Evolutionary conservation across 495 filamentous ascomycete species (phyloP), one percentile per base, ranked within the genome.

Genomic region (Apodospora peruviana): DNA sequence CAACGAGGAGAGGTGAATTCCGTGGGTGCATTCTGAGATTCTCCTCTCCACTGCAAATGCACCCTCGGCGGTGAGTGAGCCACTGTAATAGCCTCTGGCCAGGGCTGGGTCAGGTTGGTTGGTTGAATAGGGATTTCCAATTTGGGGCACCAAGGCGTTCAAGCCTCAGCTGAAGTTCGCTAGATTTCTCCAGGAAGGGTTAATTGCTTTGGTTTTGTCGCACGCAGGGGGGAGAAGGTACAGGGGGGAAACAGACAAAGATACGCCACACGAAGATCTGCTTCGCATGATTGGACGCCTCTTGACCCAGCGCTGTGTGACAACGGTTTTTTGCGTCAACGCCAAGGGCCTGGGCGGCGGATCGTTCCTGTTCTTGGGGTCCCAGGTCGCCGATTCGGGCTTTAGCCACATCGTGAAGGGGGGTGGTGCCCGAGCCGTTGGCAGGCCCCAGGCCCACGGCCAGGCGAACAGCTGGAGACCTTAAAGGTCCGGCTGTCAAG

Each of bases 261-360:
- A 43, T n/a, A 52, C 54, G 58, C 58, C 60, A 61, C 60, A 20
- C 25, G 59, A 57, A 50, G 62, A 60, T 62, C 59, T 43, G 41
- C 39, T 9, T 16, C 2, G n/a, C 34, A 11, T 51, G 18, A 62
- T 60, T 60, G 61, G 58, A 49, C 49, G 52, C 55, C 60, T 57
- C 52, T 48, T 29, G 54, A 53, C 61, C 61, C 59, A 46, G 56
- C 58, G 60, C 55, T 61, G 64, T 67, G 57, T 57, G 64, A 65
- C 64, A 67, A 67, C 59, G 59, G 64, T 59, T 65, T 62, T 65
- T 65, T 61, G 61, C 59, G 64, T 59, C 53, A 64, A 66, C 58
- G 63, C 61, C 57, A 66, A 53, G 52, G 34, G 21, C 23, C 29
- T 41, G 27, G 47, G 48, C 40, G 51, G 53, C 55, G 55, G 57